Percentiles rank a stretch among this genome's conserved stretches.
These are phyloP conservation scores for Leavenworthia alabamica DNA, from an alignment of 345 rosid species.

Conservation along the genomic window DNA sequence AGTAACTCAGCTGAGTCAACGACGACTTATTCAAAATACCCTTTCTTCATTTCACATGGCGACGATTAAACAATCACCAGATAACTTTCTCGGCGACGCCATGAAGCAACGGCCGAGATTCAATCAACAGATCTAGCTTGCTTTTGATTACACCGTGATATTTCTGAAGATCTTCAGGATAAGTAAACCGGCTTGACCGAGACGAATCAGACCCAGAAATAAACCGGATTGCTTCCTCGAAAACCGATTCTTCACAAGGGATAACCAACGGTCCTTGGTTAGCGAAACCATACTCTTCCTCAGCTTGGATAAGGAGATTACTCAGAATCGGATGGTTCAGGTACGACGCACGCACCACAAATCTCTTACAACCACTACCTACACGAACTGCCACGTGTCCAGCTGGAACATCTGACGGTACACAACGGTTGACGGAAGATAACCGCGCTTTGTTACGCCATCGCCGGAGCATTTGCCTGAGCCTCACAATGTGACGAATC, in stretches of 20 bases:
- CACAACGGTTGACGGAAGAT: conserved; percentile 46
- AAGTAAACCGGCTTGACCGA: conserved; percentile 38
- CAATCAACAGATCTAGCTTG: conserved; percentile 53
- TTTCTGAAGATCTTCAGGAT: conserved; percentile 52
- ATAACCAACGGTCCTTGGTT: conserved; percentile 76
- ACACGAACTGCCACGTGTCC: conserved; percentile 90
- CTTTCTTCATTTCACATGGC: not conserved
- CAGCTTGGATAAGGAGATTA: conserved; percentile 62
- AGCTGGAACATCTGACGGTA: conserved; percentile 81
- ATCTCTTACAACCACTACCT: conserved; percentile 59
- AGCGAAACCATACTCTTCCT: conserved; percentile 79
- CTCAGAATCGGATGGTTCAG: conserved; percentile 83
- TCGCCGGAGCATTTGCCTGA: conserved; percentile 71
- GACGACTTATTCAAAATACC: conserved; percentile 3
- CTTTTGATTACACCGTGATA: conserved; percentile 40
- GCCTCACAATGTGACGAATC: conserved; percentile 90
- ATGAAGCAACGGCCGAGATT: conserved; percentile 73
- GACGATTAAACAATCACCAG: conserved; percentile 33
- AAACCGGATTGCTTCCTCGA: conserved; percentile 68
- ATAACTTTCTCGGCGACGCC: conserved; percentile 43
- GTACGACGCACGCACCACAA: conserved; percentile 76
- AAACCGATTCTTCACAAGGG: conserved; percentile 83
- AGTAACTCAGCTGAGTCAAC: conserved; percentile 9
- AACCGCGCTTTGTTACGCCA: conserved; percentile 86
- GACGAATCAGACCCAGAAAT: conserved; percentile 60